Evolutionary conservation across 176 grass and related monocot genomes (phyloP), one percentile per base, ranked within the genome.

Genomic region (Triticum dicoccoides): DNA sequence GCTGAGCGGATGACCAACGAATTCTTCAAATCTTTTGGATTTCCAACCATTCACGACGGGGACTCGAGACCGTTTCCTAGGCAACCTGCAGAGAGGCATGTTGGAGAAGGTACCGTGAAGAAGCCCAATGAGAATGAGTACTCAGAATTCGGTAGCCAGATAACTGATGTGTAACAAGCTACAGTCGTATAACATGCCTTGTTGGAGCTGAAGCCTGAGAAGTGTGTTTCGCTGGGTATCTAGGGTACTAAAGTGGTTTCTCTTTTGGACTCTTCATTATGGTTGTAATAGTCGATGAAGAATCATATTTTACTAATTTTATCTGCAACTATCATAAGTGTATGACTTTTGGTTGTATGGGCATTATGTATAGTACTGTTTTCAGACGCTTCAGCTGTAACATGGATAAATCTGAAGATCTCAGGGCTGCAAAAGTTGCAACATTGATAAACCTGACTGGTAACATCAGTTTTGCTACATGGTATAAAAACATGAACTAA

Each of bases 161-260:
- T 94, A 59, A 86, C 42, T 42, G 96, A 95, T 86, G 96, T 95
- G 42, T 95, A 76, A 87, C 21, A 76, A 74, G 21, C 62, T 93
- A 21, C 24, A 74, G 14, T 69, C 71, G 17, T 79, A 9, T 63
- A 39, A 34, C 61, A 38, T 30, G n/a, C 30, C 35, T 21, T 72
- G 3, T 42, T 20, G 10, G 42, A 61, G 61, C 49, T 74, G 45
- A 89, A 83, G 51, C 29, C 18, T 59, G 2, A 58, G n/a, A 76
- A 49, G 9, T 72, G 25, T 78, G 54, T 21, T 76, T 76, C 13
- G 32, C 45, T 59, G 45, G 11, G 78, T 83, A 6, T 72, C 34
- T 4, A 24, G 54, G 13, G 32, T 61, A 39, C 0, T 34, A 61
- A 54, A 54, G 51, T 69, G 81, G 30, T 85, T 78, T 82, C 21